Conservation (phyloP, 1,284 basidiomycete genomes). For the Apiotrichum siamense region DNA sequence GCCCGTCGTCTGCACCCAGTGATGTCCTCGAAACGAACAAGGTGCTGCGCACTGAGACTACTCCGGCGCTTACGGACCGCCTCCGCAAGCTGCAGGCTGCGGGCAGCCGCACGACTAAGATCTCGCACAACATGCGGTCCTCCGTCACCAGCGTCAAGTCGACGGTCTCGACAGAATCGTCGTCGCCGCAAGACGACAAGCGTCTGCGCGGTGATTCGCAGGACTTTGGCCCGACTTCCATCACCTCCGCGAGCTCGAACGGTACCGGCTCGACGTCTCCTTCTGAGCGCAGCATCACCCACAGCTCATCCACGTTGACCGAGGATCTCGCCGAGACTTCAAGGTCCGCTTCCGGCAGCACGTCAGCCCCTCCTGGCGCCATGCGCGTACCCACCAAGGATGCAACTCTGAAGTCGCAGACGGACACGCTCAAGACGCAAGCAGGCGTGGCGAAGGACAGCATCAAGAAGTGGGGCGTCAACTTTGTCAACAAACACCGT, state of each 20-base stretch:
- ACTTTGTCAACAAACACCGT: slow-evolving; percentile 50
- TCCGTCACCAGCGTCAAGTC: background rate
- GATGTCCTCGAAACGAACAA: background rate
- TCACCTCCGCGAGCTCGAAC: background rate
- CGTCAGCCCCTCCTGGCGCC: slow-evolving; percentile 42
- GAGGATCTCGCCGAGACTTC: too few species aligned
- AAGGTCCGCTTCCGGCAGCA: too few species aligned
- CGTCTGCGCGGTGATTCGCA: background rate
- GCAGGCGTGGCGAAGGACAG: slow-evolving; percentile 63
- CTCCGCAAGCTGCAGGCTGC: background rate
- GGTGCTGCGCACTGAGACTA: slow-evolving; percentile 9
- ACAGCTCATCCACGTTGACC: too few species aligned
- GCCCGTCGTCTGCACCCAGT: background rate
- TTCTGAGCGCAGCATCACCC: too few species aligned
- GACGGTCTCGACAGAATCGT: background rate
- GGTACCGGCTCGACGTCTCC: background rate
- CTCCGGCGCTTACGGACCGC: slow-evolving; percentile 1
- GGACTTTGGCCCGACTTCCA: background rate
- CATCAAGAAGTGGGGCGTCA: slow-evolving; percentile 80
- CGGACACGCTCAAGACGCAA: slow-evolving; percentile 61
- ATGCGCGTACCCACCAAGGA: slow-evolving; percentile 73
- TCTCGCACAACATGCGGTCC: background rate
- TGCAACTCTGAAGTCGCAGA: slow-evolving; percentile 61
- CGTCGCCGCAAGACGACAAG: background rate
- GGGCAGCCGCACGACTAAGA: background rate